Percentiles rank a stretch among this genome's conserved stretches.
phyloP scores from a whole-genome alignment of 2,329 filamentous ascomycete genomes.

The Shiraia bambusicola region DNA sequence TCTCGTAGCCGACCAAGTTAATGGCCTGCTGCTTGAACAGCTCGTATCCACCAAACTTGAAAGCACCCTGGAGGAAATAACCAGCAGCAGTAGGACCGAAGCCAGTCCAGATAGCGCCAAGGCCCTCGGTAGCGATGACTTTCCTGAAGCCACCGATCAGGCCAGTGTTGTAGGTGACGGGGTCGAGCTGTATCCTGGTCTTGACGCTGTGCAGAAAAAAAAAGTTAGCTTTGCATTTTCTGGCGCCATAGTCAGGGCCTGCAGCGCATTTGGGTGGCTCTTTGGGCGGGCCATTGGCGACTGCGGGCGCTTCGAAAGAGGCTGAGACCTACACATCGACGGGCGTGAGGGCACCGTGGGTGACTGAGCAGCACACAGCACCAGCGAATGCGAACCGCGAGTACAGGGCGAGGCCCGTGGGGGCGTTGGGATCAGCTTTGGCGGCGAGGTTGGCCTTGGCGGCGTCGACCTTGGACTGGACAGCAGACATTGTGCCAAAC shows the following conservation, averaged over 20 bases:
- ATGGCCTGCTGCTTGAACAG: conserved; percentile 94
- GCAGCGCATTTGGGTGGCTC: conserved; percentile 13
- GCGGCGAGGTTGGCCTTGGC: conserved; percentile 52
- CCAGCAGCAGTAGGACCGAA: conserved; percentile 82
- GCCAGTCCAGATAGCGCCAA: conserved; percentile 81
- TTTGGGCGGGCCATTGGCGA: conserved; percentile 31
- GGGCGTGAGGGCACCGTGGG: conserved; percentile 93
- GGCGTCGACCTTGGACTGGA: conserved; percentile 54
- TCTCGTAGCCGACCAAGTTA: conserved; percentile 69
- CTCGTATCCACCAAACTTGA: conserved; percentile 95
- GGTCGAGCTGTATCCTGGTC: conserved; percentile 93
- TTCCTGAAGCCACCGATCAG: conserved; percentile 84
- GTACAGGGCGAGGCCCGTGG: conserved; percentile 74
- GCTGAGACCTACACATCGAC: conserved; percentile 90
- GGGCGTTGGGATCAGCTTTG: conserved; percentile 52
- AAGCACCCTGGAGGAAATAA: conserved; percentile 91
- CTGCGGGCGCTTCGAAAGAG: conserved; percentile 3
- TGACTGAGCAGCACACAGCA: conserved; percentile 96
- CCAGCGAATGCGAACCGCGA: conserved; percentile 95
- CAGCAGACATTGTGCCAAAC: conserved; percentile 33
- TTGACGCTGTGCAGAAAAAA: conserved; percentile 67
- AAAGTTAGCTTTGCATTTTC: conserved; percentile 28
- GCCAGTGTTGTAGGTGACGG: conserved; percentile 83
- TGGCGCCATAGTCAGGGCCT: conserved; percentile 15
- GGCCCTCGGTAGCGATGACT: conserved; percentile 76